Conservation (phyloP, 768 basidiomycete genomes). For the Tricholoma flavovirens region DNA sequence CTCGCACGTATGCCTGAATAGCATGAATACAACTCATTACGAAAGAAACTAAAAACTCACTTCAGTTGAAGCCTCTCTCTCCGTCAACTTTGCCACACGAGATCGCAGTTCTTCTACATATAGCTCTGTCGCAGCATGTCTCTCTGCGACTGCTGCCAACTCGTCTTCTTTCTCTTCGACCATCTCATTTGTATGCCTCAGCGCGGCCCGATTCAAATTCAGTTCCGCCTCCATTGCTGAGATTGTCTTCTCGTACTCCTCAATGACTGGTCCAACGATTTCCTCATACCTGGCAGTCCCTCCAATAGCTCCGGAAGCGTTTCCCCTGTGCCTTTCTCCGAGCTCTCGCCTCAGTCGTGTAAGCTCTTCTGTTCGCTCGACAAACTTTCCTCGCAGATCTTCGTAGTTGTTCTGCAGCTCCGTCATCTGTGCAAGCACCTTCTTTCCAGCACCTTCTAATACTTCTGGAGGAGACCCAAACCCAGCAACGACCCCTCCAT, state of each 20-base stretch:
- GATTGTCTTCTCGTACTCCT: conserved; percentile 98
- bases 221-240: conserved; percentile 91
- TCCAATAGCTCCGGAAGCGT: conserved; percentile 53
- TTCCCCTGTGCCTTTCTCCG: conserved; percentile 63
- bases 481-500: conserved; percentile 39
- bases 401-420: conserved; percentile 85
- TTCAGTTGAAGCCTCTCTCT: conserved; percentile 90
- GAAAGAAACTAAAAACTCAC: conserved; percentile 33
- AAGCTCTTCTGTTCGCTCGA: conserved; percentile 85
- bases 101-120: conserved; percentile 84
- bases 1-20: conserved; percentile 80
- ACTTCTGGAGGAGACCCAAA: conserved; percentile 30
- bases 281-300: conserved; percentile 82
- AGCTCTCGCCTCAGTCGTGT: conserved; percentile 74
- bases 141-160: conserved; percentile 54
- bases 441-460: conserved; percentile 64
- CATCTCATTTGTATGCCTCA: conserved; percentile 88
- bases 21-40: not conserved
- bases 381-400: conserved; percentile 76
- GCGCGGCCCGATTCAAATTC: conserved; percentile 77
- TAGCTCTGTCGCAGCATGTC: conserved; percentile 73
- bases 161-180: conserved; percentile 90
- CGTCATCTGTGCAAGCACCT: conserved; percentile 72
- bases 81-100: conserved; percentile 75
- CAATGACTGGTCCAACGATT: conserved; percentile 95